Base-by-base conservation (phyloP, 2,329 filamentous ascomycete genomes). In the Apiospora koreana region DNA sequence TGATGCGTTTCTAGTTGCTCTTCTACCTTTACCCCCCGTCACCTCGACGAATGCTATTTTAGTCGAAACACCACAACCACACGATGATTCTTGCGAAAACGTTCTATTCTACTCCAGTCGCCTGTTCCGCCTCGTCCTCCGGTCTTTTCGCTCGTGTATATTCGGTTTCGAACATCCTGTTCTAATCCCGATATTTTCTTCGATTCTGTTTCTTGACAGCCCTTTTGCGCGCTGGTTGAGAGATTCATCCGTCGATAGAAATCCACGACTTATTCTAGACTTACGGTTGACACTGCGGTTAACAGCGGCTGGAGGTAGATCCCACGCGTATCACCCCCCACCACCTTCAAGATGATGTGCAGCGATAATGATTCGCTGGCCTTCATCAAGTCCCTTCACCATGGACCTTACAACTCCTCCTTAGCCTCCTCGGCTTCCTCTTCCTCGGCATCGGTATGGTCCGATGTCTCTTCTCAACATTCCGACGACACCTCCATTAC, bases 361-460 rank as follows among this genome's bases (percentile, higher is more conserved):
- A 83, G 84, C 80, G 82, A 85, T 77, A 79, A 84, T 81, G 81
- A 84, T 79, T 87, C 86, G 81, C 84, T 87, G 82, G 83, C 83
- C 80, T 85, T 85, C 79, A 82, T 83, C 80, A 80, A 81, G 73
- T 79, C 82, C 75, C 81, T 83, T 77, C 83, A 79, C 79, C 85
- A 87, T 84, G 83, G 83, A 71, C 88, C 90, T 74, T 95, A 94
- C 82, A 89, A 88, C 79, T 88, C 90, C 71, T 91, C 92, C 54
- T 83, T 94, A 85, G 89, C 91, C 78, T 92, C 92, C 70, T 93
- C 92, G 75, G 89, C 92, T 71, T 94, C 93, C 41, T 92, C 92
- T 69, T 94, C 93, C 25, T 88, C 91, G 70, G 89, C 90, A 69
- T 96, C 93, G 43, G 86, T 94, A 76, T 96, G 94, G 86, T 96